Evolutionary conservation across 1,284 basidiomycete genomes (phyloP).

Genomic region (Entoloma clypeatum): DNA sequence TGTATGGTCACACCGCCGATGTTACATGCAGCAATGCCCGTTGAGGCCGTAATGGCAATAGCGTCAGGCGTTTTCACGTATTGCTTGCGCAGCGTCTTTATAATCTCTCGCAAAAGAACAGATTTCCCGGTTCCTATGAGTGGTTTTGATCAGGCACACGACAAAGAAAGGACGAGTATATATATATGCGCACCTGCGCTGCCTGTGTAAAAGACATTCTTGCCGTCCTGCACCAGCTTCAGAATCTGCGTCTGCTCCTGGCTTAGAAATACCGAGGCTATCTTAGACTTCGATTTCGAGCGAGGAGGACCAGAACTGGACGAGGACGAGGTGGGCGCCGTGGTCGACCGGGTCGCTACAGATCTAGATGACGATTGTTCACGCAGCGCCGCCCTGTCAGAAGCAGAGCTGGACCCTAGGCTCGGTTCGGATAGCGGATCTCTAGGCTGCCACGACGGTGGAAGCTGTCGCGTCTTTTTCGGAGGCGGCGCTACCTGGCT

Average conservation of each 20-base stretch:
- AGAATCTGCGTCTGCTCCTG: conserved; percentile 83
- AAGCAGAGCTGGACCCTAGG: conserved; percentile 8
- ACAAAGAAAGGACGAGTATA: conserved; percentile 35
- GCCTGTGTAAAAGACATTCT: conserved; percentile 95
- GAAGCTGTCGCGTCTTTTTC: conserved; percentile 56
- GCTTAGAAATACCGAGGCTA: conserved; percentile 60
- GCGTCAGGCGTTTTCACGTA: conserved; percentile 55
- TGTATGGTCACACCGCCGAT: conserved; percentile 93
- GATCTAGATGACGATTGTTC: conserved; percentile 4
- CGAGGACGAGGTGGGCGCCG: conserved; percentile 16
- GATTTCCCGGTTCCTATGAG: conserved; percentile 92
- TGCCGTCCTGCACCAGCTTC: conserved; percentile 64
- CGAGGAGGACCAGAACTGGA: conserved; percentile 6
- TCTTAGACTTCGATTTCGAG: conserved; percentile 28
- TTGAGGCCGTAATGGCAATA: conserved; percentile 91
- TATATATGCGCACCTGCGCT: conserved; percentile 73
- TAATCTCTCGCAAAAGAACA: conserved; percentile 88
- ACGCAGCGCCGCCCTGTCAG: conserved; percentile 8
- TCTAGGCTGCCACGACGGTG: conserved; percentile 41
- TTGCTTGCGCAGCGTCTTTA: conserved; percentile 57
- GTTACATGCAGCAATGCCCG: conserved; percentile 85
- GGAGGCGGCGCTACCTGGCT: conserved; percentile 28
- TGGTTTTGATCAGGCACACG: neutral
- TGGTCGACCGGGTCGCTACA: conserved; percentile 6
- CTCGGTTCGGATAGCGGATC: conserved; percentile 24